Evolutionary conservation across 257 asterid genomes (phyloP).

Genomic region (Nicotiana tabacum): DNA sequence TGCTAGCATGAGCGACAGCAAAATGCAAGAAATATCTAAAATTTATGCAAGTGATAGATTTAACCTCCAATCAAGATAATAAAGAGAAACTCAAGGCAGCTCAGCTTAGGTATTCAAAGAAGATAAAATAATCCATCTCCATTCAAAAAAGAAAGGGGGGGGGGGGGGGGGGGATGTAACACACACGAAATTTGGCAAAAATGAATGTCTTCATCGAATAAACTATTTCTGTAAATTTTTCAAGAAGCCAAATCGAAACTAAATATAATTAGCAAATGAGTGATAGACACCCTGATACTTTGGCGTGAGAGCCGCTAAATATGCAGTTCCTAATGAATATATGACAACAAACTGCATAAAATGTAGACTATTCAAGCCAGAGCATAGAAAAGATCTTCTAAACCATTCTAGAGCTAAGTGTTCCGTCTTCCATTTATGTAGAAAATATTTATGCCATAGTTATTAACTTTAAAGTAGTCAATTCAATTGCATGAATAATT

Average conservation of each 20-base stretch:
- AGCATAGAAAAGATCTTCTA: neutral
- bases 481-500: neutral
- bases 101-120: neutral
- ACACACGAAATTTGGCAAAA: neutral
- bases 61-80: neutral
- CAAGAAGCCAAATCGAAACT: neutral
- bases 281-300: neutral
- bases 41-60: neutral
- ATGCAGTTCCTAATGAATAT: neutral
- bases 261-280: neutral
- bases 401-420: neutral
- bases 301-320: neutral
- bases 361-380: neutral
- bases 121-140: neutral
- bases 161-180: neutral
- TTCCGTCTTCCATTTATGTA: neutral
- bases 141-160: too few relatives aligned
- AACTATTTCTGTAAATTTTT: neutral
- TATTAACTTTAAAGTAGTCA: neutral
- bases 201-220: neutral
- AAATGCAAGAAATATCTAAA: neutral
- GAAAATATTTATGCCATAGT: neutral
- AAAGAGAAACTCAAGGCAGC: neutral
- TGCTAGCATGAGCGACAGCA: neutral
- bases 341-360: neutral